Evolutionary conservation across 78 protist species (phyloP), one percentile per base, ranked within the genome.

Genomic region (Polysphondylium violaceum): DNA sequence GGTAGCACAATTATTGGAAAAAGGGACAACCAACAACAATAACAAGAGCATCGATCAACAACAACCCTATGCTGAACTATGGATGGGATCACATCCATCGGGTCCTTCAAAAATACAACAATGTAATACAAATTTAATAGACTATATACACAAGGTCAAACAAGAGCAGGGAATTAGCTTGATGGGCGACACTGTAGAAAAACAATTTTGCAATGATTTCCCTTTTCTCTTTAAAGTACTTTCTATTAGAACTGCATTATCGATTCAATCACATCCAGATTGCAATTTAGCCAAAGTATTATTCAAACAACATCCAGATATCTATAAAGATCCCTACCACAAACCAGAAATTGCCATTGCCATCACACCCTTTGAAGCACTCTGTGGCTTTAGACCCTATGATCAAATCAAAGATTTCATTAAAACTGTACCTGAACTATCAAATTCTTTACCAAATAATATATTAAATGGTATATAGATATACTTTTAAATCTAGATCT

Each of bases 1-100:
- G 36, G 99, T 97, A 0, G 97, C 96, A 16, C 60, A 83, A 40
- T 33, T 96, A 69, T 19, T 25, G 74, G 61, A 8, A 33, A 21
- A 27, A 12, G 27, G 58, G 7, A 36, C 38, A 43, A 43, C 27
- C 17, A 73, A 58, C 8, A 51, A 65, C 19, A 38, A 51, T 21
- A 65, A 51, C n/a, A n/a, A 35, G 3, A 16, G 33, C 40, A 61
- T 94, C 11, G 72, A 87, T 31, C 95, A 33, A 9, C 35, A 31
- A 6, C 38, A 12, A 63, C 93, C 97, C 8, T 97, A 97, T 65
- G 99, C 99, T 0, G 99, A 98, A 88, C 72, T 98, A 35, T 98
- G 99, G 99, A 92, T 98, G 96, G 99, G 99, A 23, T 95, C 99
- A 35, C 99, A 98, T 64, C 95, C 96, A 12, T 78, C 44, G 3